Base-by-base conservation (phyloP, 257 asterid species). In the Vinca minor region DNA sequence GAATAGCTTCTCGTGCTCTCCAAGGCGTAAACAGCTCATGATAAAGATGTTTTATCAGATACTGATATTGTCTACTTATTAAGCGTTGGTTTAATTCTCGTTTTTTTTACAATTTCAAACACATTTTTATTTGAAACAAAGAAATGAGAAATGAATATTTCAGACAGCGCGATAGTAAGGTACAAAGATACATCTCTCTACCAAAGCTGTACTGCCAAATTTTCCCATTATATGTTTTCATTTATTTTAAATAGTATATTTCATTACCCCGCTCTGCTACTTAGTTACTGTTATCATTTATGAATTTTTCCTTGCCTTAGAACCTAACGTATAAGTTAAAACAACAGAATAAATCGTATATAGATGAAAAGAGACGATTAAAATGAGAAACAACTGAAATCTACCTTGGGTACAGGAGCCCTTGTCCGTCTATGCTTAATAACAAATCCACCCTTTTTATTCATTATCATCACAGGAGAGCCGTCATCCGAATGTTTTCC, bases 381-480 rank as follows among this genome's bases (percentile, higher is more conserved):
- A n/a, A 61, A 36, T n/a, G 38, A 14, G 20, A 66, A 36, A 54
- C 54, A 53, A 15, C 49, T 44, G 2, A 18, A 44, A 55, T 56
- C 68, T 72, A 85, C 96, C 96, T 86, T 91, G 45, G 98, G 98
- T 12, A 91, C 87, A 44, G 86, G 68, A 60, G 85, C 90, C 49
- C 75, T 82, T 39, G 77, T 71, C 64, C 90, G 79, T 62, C 91
- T 77, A 65, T 89, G 87, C 76, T 74, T 83, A 67, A 91, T 68
- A 62, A 84, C 45, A 78, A 86, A 91, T 41, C 95, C 87, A 35
- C 70, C 71, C 69, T 71, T 85, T 21, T 84, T 82, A 64, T 84
- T 84, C 83, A 63, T 85, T 72, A 92, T 35, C 60, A 82, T 21
- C 31, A 92, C 81, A 0, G 94, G 95, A 57, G 39, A 79, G 73